Evolutionary conservation across 2,329 filamentous ascomycete species (phyloP).

Genomic region (Neonectria hederae): DNA sequence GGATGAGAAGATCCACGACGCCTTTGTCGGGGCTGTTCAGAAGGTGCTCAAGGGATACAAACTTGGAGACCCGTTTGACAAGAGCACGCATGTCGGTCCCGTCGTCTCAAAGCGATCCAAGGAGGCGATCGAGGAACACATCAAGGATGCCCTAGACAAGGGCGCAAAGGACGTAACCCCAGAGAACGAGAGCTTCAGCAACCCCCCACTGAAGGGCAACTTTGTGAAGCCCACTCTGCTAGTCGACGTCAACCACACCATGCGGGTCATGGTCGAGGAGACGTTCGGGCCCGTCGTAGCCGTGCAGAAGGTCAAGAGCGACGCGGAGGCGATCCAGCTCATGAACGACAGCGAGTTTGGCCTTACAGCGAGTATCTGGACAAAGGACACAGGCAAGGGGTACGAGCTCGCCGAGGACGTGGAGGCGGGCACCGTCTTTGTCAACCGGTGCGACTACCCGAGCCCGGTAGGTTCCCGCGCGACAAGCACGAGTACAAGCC

Average conservation of each 20-base stretch:
- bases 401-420: conserved; percentile 81
- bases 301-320: conserved; percentile 83
- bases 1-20: conserved; percentile 82
- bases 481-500: not conserved
- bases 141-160: conserved; percentile 83
- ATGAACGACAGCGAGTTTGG: conserved; percentile 98
- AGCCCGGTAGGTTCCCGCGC: conserved; percentile 74
- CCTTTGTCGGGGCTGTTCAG: conserved; percentile 81
- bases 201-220: conserved; percentile 80
- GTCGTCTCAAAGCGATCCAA: conserved; percentile 85
- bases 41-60: conserved; percentile 83
- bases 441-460: conserved; percentile 93
- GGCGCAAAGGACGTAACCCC: conserved; percentile 88
- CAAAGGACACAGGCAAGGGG: conserved; percentile 81
- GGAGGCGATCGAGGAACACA: conserved; percentile 78
- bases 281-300: conserved; percentile 95
- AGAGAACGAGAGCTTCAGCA: conserved; percentile 78
- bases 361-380: conserved; percentile 97
- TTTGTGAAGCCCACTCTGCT: conserved; percentile 89
- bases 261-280: conserved; percentile 92
- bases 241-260: conserved; percentile 79
- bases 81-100: conserved; percentile 83
- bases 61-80: conserved; percentile 86
- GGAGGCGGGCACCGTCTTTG: conserved; percentile 94
- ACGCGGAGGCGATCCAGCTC: conserved; percentile 80